A percentile compares a stretch with the other conserved stretches of the same genome.
Evolutionary conservation across 805 yeast species (phyloP).

Genomic region (Cyberlindnera mississippiensis): DNA sequence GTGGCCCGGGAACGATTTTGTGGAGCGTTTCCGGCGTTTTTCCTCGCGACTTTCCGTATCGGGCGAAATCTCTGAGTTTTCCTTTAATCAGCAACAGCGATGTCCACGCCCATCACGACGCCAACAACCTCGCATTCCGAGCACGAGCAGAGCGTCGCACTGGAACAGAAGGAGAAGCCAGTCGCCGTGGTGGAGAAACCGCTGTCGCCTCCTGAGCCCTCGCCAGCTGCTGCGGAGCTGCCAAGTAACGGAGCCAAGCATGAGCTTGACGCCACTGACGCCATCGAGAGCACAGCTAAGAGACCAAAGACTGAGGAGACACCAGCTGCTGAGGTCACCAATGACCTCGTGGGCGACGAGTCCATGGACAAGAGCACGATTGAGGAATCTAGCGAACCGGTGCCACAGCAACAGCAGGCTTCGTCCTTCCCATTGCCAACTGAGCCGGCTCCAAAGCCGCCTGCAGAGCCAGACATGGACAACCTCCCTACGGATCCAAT

Average conservation of each 20-base stretch:
- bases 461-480: constrained; percentile 67
- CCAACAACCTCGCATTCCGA: constrained; percentile 8
- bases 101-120: constrained; percentile 14
- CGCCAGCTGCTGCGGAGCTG: constrained; percentile 8
- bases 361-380: not conserved
- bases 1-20: not conserved
- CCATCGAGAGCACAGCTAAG: constrained; percentile 7
- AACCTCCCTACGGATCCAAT: constrained; percentile 64
- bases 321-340: constrained; percentile 1
- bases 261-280: constrained; percentile 7
- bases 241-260: constrained; percentile 10
- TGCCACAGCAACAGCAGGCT: constrained; percentile 7
- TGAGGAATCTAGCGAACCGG: not conserved
- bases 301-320: constrained; percentile 9
- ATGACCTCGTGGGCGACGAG: not conserved
- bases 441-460: constrained; percentile 73
- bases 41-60: constrained; percentile 10
- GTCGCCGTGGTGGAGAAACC: constrained; percentile 13
- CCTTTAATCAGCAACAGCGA: not conserved
- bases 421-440: constrained; percentile 14
- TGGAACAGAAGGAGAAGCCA: constrained; percentile 1
- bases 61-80: not conserved
- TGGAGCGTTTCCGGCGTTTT: constrained; percentile 1
- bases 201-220: constrained; percentile 13
- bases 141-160: constrained; percentile 1